Evolutionary conservation across 2,329 filamentous ascomycete species (phyloP), one percentile per base, ranked within the genome.

Genomic region (Kalmusia sp.): DNA sequence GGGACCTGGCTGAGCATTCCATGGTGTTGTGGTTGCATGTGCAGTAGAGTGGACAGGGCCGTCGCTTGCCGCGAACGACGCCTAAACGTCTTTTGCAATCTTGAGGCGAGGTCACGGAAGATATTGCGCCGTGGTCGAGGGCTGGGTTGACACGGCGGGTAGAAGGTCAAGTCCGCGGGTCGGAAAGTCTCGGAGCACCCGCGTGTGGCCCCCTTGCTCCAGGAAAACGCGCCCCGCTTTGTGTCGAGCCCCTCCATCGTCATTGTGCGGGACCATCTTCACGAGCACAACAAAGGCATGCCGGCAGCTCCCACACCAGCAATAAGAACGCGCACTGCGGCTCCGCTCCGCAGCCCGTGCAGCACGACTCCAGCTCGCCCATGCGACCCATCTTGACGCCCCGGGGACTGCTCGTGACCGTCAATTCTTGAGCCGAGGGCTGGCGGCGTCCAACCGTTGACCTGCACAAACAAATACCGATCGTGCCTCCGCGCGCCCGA

Each of bases 401-500:
- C 53, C 43, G 58, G 54, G 52, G 49, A 37, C 55, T 54, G 57
- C 52, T 58, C 61, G 62, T 69, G 70, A 68, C 69, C 61, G 49
- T 41, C 51, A 53, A 59, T 54, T 27, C 47, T 40, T 51, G 58
- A 69, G 69, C 71, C 71, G 70, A 72, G 71, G 71, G 60, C 55
- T 51, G n/a, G 53, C 49, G 53, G 37, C 52, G 59, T 63, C 64
- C 65, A 67, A 63, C 67, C 63, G 62, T 55, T 59, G 47, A 51
- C 47, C 47, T 51, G 62, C 40, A 54, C 62, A 70, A 67, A 62
- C 62, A 62, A 63, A 67, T 69, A 66, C 65, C 70, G 67, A 69
- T 63, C 53, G 54, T 43, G 43, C 60, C 62, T 70, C 70, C 69
- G 69, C 65, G 61, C 66, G 69, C 59, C 70, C 71, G 71, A 69